A percentile compares a stretch with the other conserved stretches of the same genome.
These are phyloP conservation scores for Elsinoe necatrix DNA, from an alignment of 2,329 filamentous ascomycete genomes.

Conservation along the genomic window DNA sequence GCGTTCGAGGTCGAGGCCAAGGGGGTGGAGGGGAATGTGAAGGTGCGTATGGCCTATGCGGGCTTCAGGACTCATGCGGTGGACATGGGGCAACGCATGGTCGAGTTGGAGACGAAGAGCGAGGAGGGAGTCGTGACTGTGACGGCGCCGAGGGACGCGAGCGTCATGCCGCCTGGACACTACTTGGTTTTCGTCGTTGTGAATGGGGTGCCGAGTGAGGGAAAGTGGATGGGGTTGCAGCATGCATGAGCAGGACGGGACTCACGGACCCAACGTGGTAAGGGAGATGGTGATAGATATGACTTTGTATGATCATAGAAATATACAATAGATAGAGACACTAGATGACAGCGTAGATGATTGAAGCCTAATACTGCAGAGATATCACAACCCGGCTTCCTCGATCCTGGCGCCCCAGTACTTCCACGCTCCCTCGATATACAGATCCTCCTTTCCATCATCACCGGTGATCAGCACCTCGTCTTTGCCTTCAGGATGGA, in stretches of 20 bases:
- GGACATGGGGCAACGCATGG: conserved; percentile 54
- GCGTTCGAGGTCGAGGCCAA: conserved; percentile 36
- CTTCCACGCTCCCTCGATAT: conserved; percentile 1
- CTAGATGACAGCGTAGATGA: too few species aligned
- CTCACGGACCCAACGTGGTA: background rate
- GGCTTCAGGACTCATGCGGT: conserved; percentile 53
- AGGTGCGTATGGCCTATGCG: conserved; percentile 48
- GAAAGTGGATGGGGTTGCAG: conserved; percentile 30
- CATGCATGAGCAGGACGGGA: background rate
- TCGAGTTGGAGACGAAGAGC: conserved; percentile 44
- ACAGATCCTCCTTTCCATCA: background rate
- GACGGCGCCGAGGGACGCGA: conserved; percentile 47
- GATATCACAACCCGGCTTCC: background rate
- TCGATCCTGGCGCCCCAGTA: background rate
- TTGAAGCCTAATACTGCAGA: too few species aligned
- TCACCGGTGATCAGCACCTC: background rate
- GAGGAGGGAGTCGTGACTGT: conserved; percentile 44
- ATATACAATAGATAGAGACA: background rate
- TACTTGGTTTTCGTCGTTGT: conserved; percentile 52
- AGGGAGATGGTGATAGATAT: too few species aligned
- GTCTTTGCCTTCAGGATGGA: background rate
- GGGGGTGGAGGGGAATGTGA: conserved; percentile 20
- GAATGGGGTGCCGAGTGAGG: conserved; percentile 47
- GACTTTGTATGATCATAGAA: background rate
- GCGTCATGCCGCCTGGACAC: conserved; percentile 50